Conservation (phyloP, 495 filamentous ascomycete species). For the Polyplosphaeria fusca region DNA sequence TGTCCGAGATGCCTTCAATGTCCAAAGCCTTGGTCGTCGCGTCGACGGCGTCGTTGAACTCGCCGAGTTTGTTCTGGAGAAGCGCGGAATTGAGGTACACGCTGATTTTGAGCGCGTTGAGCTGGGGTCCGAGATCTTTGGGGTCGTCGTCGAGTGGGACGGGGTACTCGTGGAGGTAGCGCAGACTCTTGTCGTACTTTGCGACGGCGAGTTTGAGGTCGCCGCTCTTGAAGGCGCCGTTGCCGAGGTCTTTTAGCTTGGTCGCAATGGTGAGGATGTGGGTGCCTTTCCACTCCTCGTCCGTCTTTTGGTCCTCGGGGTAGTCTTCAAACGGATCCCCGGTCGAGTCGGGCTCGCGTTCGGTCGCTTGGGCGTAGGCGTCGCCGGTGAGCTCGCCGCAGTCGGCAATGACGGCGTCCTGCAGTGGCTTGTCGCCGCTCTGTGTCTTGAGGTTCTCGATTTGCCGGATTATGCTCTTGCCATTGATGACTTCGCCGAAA, state of each 20-base stretch:
- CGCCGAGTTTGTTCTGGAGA: constrained; percentile 74
- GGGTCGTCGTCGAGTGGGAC: constrained; percentile 63
- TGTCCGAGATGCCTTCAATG: constrained; percentile 61
- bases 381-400: constrained; percentile 79
- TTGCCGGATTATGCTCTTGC: constrained; percentile 85
- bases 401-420: constrained; percentile 72
- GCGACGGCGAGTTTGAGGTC: constrained; percentile 69
- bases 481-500: constrained; percentile 90
- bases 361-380: constrained; percentile 59
- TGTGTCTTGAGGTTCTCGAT: constrained; percentile 84
- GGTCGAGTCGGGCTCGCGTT: constrained; percentile 68
- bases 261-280: constrained; percentile 73
- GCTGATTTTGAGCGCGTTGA: constrained; percentile 71
- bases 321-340: constrained; percentile 96
- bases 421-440: constrained; percentile 70
- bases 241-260: constrained; percentile 90
- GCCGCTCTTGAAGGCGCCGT: constrained; percentile 80
- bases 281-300: constrained; percentile 55
- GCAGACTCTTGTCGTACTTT: constrained; percentile 97
- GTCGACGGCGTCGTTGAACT: constrained; percentile 63
- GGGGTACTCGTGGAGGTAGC: constrained; percentile 89
- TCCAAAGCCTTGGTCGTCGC: constrained; percentile 72
- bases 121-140: constrained; percentile 59
- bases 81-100: constrained; percentile 76
- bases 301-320: constrained; percentile 69